Evolutionary conservation across 768 basidiomycete genomes (phyloP), one percentile per base, ranked within the genome.

Genomic region (Serendipita sp.): DNA sequence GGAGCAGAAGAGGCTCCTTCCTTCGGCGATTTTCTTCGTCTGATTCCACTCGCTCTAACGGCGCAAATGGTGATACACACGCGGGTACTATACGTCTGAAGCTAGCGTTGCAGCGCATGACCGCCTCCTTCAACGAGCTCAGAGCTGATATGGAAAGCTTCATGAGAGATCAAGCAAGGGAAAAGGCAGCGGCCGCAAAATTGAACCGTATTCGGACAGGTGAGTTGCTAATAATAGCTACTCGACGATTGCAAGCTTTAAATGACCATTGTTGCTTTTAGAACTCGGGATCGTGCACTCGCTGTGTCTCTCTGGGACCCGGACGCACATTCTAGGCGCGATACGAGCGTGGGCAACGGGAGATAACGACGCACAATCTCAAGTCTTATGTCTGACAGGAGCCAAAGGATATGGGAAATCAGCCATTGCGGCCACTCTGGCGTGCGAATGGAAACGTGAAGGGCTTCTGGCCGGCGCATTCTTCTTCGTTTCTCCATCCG

Each of bases 1-100:
- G 22, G 11, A 28, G 13, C 17, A 13, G 31, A 11, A 24, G 22
- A 24, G 31, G 53, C 13, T 34, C 26, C n/a, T 20, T 58, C 9
- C 53, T 58, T n/a, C 53, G 53, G 9, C 53, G 53, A n/a, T 31
- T 58, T 9, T 58, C 53, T 24, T 58, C 53, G 17, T 58, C 53
- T 9, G 53, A 22, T 26, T 58, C 53, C 22, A 5, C 53, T 58
- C 22, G 31, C 17, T 58, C 53, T 28, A 20, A 20, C 45, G n/a
- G n/a, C n/a, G 9, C 7, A 7, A 20, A 48, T 7, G 26, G 45
- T 20, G 45, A 7, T 48, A 48, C n/a, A n/a, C n/a, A 48, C n/a
- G 14, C 34, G 5, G 34, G 5, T 14, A 28, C 26, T 48, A 20
- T 28, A 17, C n/a, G 45, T 20, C 45, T 48, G 7, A n/a, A 5